Base-by-base conservation (phyloP, 345 rosid genomes). In the Citrus unshiu region DNA sequence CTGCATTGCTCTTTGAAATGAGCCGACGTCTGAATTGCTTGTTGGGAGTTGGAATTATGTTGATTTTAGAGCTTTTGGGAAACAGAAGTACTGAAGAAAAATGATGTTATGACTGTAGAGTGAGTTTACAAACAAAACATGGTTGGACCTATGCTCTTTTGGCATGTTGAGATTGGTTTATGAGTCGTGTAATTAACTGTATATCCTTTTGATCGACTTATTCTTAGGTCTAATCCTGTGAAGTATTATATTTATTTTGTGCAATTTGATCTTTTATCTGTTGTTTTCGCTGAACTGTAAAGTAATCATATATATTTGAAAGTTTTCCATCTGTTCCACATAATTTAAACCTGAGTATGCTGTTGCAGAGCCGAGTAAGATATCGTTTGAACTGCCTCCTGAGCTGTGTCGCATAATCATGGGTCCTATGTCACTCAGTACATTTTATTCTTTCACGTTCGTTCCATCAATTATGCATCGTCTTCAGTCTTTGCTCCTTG, bases 391-490 rank as follows among this genome's bases (percentile, higher is more conserved):
- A 82, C 84, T 96, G 89, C 99, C 98, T 70, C 95, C 99, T 70
- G 99, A 96, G 77, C 88, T 96, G 2, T 96, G 98, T 86, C 34
- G 49, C 9, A 66, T 94, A 51, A 37, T 94, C 27, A 77, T 91
- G 81, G 82, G 97, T 51, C 93, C 97, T 3, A 77, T 96, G 78
- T 89, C 98, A 32, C 81, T 86, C 30, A 90, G 81, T 69, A 91
- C 95, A 8, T 64, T 93, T 37, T 94, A 96, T 83, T 80, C 97
- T 7, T 96, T 83, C 72, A 77, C 93, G 13, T 94, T 93, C 75
- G 61, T 90, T 67, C 99, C 99, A 29, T 91, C 94, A 35, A 83
- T 93, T 30, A 87, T 96, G 94, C 91, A 91, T 73, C 93, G 89
- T 8, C 74, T 96, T 65, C 94, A 91, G 86, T 87, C 95, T 66